Base-by-base conservation (phyloP, 345 rosid species). In the Isatis tinctoria region DNA sequence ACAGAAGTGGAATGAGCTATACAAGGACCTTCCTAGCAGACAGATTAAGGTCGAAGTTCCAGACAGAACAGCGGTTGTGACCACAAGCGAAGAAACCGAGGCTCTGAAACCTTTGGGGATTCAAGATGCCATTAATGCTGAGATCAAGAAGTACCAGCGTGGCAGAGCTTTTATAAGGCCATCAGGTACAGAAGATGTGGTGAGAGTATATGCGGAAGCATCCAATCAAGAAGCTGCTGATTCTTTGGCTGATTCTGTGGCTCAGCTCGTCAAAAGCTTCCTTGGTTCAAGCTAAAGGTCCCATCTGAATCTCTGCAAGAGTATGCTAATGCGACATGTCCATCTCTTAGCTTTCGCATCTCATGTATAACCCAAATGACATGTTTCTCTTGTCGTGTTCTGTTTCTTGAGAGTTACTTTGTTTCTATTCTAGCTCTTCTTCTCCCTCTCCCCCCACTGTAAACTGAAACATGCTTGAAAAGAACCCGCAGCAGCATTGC, bases 181-280 rank as follows among this genome's bases (percentile, higher is more conserved):
- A 16, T 95, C 98, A 0, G 97, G 97, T 41, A 95, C 99, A 5
- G 98, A 95, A 82, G 99, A 95, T 78, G 97, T 92, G 13, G 69
- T 92, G 64, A 92, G 94, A 18, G 97, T 90, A 11, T 95, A 95
- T 82, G 94, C 99, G 0, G 99, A 95, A 79, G 97, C 99, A 37
- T 82, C 94, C 9, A 85, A 89, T 1, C 92, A 95, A 73, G 96
- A 85, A 73, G 87, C 75, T 76, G 97, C 91, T 18, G 97, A 90
- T 65, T 76, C 82, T 73, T 86, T 92, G 53, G 97, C 91, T 45
- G 72, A 78, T 52, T 85, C 90, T 60, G 91, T 90, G 18, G 88
- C 91, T 33, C 73, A 83, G 79, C 81, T 90, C 44, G 96, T 83
- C 27, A 89, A 88, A 70, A 74, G 62, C 60, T 81, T 80, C 78